phyloP scores from a whole-genome alignment of 345 rosid genomes.

The Salix purpurea region DNA sequence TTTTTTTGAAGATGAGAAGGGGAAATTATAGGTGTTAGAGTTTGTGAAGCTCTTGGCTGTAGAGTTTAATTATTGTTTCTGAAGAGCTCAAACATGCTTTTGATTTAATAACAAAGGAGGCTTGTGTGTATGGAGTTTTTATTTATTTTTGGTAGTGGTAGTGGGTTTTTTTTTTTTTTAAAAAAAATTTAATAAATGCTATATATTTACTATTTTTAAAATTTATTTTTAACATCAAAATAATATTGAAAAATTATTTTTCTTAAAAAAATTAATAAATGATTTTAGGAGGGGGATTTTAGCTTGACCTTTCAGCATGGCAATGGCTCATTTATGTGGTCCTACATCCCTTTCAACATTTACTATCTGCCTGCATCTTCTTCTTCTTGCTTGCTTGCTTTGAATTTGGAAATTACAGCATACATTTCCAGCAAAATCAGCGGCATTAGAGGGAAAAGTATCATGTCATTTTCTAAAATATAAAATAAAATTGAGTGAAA shows the following conservation, averaged over 20 bases:
- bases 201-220: too few relatives aligned
- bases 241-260: too few relatives aligned
- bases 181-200: too few relatives aligned
- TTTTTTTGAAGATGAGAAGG: not conserved
- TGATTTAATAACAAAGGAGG: too few relatives aligned
- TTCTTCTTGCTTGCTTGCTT: constrained; percentile 1
- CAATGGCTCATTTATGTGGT: constrained; percentile 18
- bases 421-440: not conserved
- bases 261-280: too few relatives aligned
- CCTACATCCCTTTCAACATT: constrained; percentile 21
- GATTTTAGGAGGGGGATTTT: not conserved
- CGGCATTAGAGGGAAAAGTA: not conserved
- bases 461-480: not conserved
- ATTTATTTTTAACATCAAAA: too few relatives aligned
- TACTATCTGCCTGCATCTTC: not conserved
- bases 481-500: not conserved
- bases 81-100: not conserved
- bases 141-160: too few relatives aligned
- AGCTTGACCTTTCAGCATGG: not conserved
- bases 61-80: not conserved
- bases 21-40: not conserved
- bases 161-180: too few relatives aligned
- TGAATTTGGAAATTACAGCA: not conserved
- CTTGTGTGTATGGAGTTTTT: too few relatives aligned
- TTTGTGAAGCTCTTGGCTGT: not conserved